Evolutionary conservation across 805 yeast genomes (phyloP).

Genomic region (Myxozyma neglecta): DNA sequence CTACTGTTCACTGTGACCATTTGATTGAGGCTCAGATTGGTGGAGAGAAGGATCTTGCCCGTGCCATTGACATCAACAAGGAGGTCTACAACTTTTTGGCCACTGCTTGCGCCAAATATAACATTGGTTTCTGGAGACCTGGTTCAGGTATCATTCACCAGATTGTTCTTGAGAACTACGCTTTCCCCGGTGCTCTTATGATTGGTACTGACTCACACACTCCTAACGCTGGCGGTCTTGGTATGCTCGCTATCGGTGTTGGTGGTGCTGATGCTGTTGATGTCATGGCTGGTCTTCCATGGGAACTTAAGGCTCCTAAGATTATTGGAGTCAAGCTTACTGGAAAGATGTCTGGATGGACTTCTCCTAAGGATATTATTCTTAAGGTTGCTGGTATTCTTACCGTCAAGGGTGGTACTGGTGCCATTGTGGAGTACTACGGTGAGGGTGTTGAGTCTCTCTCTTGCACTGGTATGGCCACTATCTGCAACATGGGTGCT

Average conservation of each 20-base stretch:
- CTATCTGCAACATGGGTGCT: conserved; percentile 99
- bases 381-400: conserved; percentile 86
- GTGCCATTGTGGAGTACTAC: conserved; percentile 91
- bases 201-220: conserved; percentile 98
- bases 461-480: conserved; percentile 98
- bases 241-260: conserved; percentile 98
- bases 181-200: conserved; percentile 96
- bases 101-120: conserved; percentile 90
- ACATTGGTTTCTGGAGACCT: conserved; percentile 98
- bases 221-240: conserved; percentile 98
- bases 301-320: conserved; percentile 99
- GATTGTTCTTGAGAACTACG: conserved; percentile 93
- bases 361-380: conserved; percentile 96
- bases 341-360: conserved; percentile 89
- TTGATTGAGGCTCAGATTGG: conserved; percentile 95
- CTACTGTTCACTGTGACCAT: conserved; percentile 97
- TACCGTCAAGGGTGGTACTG: conserved; percentile 98
- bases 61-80: conserved; percentile 81
- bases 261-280: conserved; percentile 99
- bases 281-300: conserved; percentile 93
- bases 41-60: conserved; percentile 76
- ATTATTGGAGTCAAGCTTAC: conserved; percentile 90
- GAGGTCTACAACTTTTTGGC: conserved; percentile 95
- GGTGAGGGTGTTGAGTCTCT: conserved; percentile 89
- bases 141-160: conserved; percentile 99